A percentile compares a stretch with the other conserved stretches of the same genome.
Conservation (phyloP, 129 eudicot genomes). For the carrot (Daucus carota) region DH1_v3.0 NC_030383.2:45444001-45444500, state of each 20-base stretch:
- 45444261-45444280: constrained; percentile 84
- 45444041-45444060: no score
- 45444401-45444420: not conserved
- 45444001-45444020: no score
- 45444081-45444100: no score
- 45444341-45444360: no score
- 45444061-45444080: no score
- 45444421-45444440: not conserved
- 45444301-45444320: not conserved
- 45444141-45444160: no score
- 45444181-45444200: constrained; percentile 76
- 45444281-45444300: constrained; percentile 57
- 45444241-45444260: constrained; percentile 62
- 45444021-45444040: no score
- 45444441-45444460: not conserved
- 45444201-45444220: constrained; percentile 66
- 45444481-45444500: not conserved
- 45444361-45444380: no score
- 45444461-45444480: not conserved
- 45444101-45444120: no score
- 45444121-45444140: no score
- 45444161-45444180: constrained; percentile 78
- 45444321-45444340: no score
- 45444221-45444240: constrained; percentile 39
- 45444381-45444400: no score